Evolutionary conservation across 2,329 filamentous ascomycete genomes (phyloP).

Genomic region (Paramyrothecium roridum): DNA sequence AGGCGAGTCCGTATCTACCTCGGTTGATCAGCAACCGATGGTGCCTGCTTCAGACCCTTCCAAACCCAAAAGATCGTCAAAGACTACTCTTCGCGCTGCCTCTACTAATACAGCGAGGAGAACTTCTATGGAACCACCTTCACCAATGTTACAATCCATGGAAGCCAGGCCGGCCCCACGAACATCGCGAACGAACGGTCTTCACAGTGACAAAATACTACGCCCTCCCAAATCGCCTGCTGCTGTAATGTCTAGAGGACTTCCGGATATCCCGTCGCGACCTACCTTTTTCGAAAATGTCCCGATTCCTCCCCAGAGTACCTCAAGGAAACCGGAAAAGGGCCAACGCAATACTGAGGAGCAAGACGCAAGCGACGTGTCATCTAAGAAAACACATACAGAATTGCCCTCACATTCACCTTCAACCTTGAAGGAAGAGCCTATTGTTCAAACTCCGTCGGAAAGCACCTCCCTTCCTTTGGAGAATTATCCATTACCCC

Average conservation of each 20-base stretch:
- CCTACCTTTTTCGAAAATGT: slow-evolving; percentile 37
- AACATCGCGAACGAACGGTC: slow-evolving; percentile 23
- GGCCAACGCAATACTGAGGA: slow-evolving; percentile 13
- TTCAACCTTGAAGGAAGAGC: neutral
- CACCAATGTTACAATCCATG: slow-evolving; percentile 20
- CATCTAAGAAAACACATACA: neutral
- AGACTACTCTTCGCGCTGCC: slow-evolving; percentile 13
- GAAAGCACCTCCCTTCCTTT: neutral
- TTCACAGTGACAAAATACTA: slow-evolving; percentile 30
- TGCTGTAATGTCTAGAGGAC: slow-evolving; percentile 19
- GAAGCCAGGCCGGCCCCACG: slow-evolving; percentile 23
- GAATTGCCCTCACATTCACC: neutral
- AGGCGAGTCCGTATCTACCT: too few species aligned
- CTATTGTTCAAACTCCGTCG: neutral
- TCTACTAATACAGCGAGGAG: slow-evolving; percentile 22
- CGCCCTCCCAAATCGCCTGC: slow-evolving; percentile 25
- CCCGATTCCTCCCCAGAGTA: slow-evolving; percentile 15
- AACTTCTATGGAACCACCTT: slow-evolving; percentile 26
- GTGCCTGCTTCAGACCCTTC: slow-evolving; percentile 1
- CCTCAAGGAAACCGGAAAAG: slow-evolving; percentile 8
- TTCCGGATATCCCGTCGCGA: slow-evolving; percentile 31
- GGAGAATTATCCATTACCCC: neutral
- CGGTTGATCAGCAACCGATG: neutral
- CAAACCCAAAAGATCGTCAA: slow-evolving; percentile 4
- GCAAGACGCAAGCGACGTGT: slow-evolving; percentile 5